Base-by-base conservation (phyloP, 2,329 filamentous ascomycete species). In the Fusarium sp. region DNA sequence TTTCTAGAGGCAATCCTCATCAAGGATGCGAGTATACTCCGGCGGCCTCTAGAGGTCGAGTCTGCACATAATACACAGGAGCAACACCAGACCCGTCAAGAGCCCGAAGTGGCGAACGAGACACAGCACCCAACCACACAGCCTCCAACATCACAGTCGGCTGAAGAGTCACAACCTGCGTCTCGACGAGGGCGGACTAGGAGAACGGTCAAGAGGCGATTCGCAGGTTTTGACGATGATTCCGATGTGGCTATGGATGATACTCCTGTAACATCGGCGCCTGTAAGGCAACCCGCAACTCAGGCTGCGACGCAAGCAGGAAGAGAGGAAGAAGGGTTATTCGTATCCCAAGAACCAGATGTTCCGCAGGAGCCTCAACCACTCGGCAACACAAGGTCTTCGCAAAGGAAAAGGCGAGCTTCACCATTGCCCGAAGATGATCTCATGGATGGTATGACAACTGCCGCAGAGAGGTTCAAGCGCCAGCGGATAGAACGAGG, bases 1-100 rank as follows among this genome's bases (percentile, higher is more conserved):
- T 97, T 99, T 65, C 84, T 99, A 4, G 93, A 97, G 76, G 92
- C 92, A 2, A 96, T 99, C 43, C 80, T 98, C 27, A 88, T 84
- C n/a, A 91, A 91, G 49, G 90, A 98, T 79, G 88, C 93, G 9
- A 88, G 86, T 60, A 85, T 87, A 41, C 82, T 98, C 20, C 89
- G 92, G 58, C 87, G 89, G 36, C 85, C 89, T 8, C 84, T 96
- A 4, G 84, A 90, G 67, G 79, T 87, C 11, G 79, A 80, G 37
- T 75, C 75, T 5, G 46, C 67, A 4, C 55, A 60, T 25, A 71
- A 63, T n/a, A 71, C 68, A 5, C 73, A 74, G 25, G 67, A 63
- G 10, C 53, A 45, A n/a, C 61, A 47, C 31, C 53, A 54, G 8
- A 40, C 31, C 5, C 25, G 41, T 23, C 45, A 67, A 15, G 61